Evolutionary conservation across 345 rosid genomes (phyloP).

Genomic region (Eucalyptus regnans): DNA sequence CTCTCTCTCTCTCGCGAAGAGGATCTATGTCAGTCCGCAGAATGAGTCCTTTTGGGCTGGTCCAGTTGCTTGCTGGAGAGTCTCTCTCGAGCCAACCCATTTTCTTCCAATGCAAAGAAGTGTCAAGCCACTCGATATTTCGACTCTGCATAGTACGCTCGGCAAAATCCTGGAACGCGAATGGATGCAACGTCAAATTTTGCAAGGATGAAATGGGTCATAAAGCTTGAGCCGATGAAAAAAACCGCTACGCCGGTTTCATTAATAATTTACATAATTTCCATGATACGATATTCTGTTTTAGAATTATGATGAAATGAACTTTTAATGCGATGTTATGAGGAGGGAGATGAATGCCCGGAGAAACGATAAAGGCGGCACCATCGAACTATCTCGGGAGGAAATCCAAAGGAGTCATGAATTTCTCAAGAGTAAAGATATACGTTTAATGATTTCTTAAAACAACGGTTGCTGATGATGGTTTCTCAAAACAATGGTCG

Average conservation of each 20-base stretch:
- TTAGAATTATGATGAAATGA: neutral
- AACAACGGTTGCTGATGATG: too few relatives aligned
- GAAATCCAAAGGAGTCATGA: neutral
- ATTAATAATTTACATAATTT: too few relatives aligned
- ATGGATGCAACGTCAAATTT: neutral
- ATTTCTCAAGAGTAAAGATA: neutral
- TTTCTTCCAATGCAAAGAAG: neutral
- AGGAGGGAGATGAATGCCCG: neutral
- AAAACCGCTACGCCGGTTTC: neutral
- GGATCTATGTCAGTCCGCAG: too few relatives aligned
- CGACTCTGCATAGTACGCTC: neutral
- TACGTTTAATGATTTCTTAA: neutral
- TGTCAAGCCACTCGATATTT: neutral
- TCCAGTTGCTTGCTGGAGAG: neutral
- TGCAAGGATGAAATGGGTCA: neutral
- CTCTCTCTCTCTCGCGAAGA: too few relatives aligned
- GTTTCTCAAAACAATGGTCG: neutral
- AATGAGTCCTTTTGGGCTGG: neutral
- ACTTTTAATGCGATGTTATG: neutral
- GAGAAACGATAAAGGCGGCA: accelerated
- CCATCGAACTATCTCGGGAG: neutral
- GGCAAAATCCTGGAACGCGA: neutral
- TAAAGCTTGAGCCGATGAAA: neutral
- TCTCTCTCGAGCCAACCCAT: neutral
- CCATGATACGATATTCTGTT: neutral